These are phyloP conservation scores for Leccinum cinnamomeum DNA, from an alignment of 1,284 basidiomycete genomes.

Conservation along the genomic window DNA sequence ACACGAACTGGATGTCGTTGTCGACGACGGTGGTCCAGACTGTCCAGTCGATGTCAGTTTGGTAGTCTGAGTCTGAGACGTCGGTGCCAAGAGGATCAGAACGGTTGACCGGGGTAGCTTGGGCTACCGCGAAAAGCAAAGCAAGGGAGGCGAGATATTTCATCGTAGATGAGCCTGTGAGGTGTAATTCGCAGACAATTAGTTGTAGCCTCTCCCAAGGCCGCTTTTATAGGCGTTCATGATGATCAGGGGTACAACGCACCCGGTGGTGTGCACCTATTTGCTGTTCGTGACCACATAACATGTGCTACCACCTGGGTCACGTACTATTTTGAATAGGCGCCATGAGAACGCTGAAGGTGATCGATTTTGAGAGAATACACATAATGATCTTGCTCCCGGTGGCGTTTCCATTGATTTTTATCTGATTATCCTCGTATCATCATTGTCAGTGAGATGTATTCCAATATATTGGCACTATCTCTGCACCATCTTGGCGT, in stretches of 20 bases:
- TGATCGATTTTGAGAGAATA: not conserved
- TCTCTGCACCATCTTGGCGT: not conserved
- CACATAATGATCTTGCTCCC: not conserved
- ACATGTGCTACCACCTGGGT: slow-evolving; percentile 16
- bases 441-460: not conserved
- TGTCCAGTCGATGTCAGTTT: slow-evolving; percentile 50
- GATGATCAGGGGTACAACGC: not conserved
- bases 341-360: slow-evolving; percentile 13
- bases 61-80: slow-evolving; percentile 56
- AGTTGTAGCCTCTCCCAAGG: not conserved
- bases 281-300: slow-evolving; percentile 8
- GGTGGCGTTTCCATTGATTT: not conserved
- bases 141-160: slow-evolving; percentile 20
- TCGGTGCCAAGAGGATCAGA: slow-evolving; percentile 51
- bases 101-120: slow-evolving; percentile 29
- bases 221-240: slow-evolving; percentile 16
- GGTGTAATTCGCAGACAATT: not conserved
- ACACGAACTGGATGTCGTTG: slow-evolving; percentile 61
- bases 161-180: slow-evolving; percentile 15
- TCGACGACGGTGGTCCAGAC: slow-evolving; percentile 44
- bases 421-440: not conserved
- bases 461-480: not conserved
- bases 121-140: slow-evolving; percentile 15
- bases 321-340: slow-evolving; percentile 7
- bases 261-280: not conserved